Base-by-base conservation (phyloP, 164 flowering plant genomes). In the Tetrastigma voinierianum region DNA sequence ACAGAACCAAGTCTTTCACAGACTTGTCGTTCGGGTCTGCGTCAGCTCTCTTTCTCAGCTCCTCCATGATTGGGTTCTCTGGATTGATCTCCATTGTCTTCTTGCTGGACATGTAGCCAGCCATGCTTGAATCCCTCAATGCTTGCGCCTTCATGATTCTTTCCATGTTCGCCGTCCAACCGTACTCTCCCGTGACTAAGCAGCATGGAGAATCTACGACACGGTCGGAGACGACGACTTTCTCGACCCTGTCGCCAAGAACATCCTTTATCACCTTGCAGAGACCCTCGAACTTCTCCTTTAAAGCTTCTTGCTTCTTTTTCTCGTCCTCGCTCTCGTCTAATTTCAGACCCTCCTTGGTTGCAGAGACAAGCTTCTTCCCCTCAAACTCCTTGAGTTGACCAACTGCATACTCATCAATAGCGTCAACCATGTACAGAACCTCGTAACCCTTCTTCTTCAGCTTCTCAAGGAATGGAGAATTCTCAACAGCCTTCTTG, bases 51-150 rank as follows among this genome's bases (percentile, higher is more conserved):
- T 32, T 32, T 32, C 40, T 32, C 40, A 32, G 40, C 40, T 32
- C 40, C 40, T 32, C 40, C 40, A 32, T 32, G 12, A 59, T 59
- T 3, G 47, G 49, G 5, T 59, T 59, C 46, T 59, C 62, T 1
- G 62, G 62, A 45, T 59, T 59, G 16, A 59, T 59, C 62, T 59
- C 62, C 62, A 59, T 59, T 21, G 62, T 59, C 62, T 59, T 59
- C 62, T 59, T 59, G 16, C 62, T 59, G 5, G 62, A 59, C 62
- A 59, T 59, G 46, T 59, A 59, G 5, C 62, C 62, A 15, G 62
- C 19, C 62, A 59, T 59, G 47, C 62, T 45, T 3, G 62, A 59
- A 40, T 59, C 62, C 62, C 49, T 59, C 46, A 59, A 11, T 14
- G 62, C 62, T 21, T 59, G 62, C n/a, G 62, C 40, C 40, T 32